These are phyloP conservation scores for Fragilariopsis cylindrus DNA, from an alignment of 108 stramenopile species.

Conservation along the genomic window DNA sequence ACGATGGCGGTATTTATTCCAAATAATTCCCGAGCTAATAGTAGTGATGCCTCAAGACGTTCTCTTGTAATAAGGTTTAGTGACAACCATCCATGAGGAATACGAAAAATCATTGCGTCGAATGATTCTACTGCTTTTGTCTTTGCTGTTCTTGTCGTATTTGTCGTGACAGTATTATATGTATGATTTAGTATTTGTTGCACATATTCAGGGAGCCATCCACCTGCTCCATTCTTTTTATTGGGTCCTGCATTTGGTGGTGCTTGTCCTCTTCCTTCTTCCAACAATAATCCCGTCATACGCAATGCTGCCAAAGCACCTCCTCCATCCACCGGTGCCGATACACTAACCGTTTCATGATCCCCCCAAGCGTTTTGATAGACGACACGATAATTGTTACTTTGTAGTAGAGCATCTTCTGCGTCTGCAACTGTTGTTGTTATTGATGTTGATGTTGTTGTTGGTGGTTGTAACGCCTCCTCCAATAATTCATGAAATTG, in stretches of 20 bases:
- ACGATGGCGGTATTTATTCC: constrained; percentile 43
- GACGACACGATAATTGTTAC: neutral
- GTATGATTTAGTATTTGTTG: constrained; percentile 5
- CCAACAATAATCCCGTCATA: constrained; percentile 17
- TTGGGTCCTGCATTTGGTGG: constrained; percentile 13
- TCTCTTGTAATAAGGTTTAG: constrained; percentile 28
- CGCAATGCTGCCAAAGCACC: constrained; percentile 17
- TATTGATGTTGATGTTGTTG: neutral
- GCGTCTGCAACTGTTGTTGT: neutral
- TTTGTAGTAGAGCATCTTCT: neutral
- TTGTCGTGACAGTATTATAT: constrained; percentile 1
- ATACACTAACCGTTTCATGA: constrained; percentile 13
- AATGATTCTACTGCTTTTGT: constrained; percentile 18
- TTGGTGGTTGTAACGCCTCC: neutral
- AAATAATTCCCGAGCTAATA: constrained; percentile 34
- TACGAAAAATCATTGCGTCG: constrained; percentile 41
- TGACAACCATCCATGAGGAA: constrained; percentile 52
- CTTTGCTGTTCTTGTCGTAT: neutral
- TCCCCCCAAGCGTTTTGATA: constrained; percentile 21
- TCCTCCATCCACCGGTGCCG: constrained; percentile 4
- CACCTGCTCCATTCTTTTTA: neutral
- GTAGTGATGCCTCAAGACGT: constrained; percentile 33
- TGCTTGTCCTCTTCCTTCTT: neutral
- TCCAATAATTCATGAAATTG: constrained; percentile 19
- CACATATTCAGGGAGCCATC: neutral